These are phyloP conservation scores for Coelastrella sp. DNA, from an alignment of 139 green algal species.

Conservation along the genomic window DNA sequence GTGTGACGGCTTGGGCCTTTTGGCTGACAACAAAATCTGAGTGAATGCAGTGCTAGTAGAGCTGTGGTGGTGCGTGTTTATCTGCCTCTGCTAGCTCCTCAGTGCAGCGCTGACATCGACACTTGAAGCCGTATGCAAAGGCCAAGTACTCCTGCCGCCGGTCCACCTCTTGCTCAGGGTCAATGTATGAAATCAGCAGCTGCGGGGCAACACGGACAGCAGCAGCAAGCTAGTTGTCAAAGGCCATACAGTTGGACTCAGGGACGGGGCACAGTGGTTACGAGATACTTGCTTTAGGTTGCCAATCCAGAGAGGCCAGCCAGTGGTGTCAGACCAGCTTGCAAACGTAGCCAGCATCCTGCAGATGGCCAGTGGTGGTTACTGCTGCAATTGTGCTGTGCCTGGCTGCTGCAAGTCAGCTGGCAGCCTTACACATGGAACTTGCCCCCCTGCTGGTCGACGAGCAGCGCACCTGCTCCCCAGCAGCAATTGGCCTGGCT, in stretches of 20 bases:
- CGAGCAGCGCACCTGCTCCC: constrained; percentile 47
- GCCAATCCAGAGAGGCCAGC: neutral
- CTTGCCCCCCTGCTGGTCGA: neutral
- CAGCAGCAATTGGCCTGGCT: constrained; percentile 45
- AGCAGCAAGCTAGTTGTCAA: constrained; percentile 19
- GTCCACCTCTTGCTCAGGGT: constrained; percentile 44
- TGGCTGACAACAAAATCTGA: too few relatives aligned
- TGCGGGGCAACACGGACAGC: constrained; percentile 33
- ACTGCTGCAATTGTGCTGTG: too few relatives aligned
- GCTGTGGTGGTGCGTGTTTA: constrained; percentile 29
- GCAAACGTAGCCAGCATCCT: too few relatives aligned
- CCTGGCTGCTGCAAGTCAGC: neutral
- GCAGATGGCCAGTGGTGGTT: too few relatives aligned
- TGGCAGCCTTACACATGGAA: neutral
- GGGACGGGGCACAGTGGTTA: neutral
- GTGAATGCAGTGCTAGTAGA: neutral
- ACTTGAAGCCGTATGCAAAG: constrained; percentile 57
- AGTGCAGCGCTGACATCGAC: constrained; percentile 36
- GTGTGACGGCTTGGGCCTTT: too few relatives aligned
- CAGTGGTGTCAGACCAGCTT: too few relatives aligned
- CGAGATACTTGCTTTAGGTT: neutral
- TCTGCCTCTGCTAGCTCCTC: constrained; percentile 40
- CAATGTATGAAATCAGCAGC: constrained; percentile 64
- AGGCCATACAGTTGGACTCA: neutral
- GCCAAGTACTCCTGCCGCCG: constrained; percentile 45